Percentiles rank a stretch among this genome's conserved stretches.
phyloP scores from a whole-genome alignment of 345 rosid genomes.

The Barbarea vulgaris region DNA sequence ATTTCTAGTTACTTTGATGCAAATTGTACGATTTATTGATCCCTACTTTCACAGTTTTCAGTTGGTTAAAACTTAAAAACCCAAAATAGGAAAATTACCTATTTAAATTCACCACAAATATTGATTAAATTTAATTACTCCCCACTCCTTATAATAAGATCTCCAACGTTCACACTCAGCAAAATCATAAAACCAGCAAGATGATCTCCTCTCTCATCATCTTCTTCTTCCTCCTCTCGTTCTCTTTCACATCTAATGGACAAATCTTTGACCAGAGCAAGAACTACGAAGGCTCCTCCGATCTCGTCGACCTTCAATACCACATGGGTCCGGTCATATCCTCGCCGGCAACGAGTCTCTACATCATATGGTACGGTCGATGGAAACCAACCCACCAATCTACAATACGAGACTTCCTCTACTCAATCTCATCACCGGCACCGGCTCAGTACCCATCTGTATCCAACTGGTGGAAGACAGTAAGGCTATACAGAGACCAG shows the following conservation, averaged over 20 bases:
- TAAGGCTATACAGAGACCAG: slow-evolving; percentile 80
- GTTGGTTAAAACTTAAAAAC: neutral
- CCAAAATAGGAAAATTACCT: neutral
- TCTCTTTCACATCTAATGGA: slow-evolving; percentile 21
- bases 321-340: slow-evolving; percentile 96
- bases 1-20: slow-evolving; percentile 1
- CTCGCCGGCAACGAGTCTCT: slow-evolving; percentile 63
- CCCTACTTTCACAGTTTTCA: neutral
- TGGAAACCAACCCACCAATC: slow-evolving; percentile 76
- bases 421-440: slow-evolving; percentile 62
- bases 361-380: slow-evolving; percentile 89
- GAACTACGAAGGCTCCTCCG: slow-evolving; percentile 95
- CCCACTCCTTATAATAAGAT: slow-evolving; percentile 7
- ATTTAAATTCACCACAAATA: neutral
- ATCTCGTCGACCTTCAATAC: slow-evolving; percentile 73
- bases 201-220: slow-evolving; percentile 28
- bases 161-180: slow-evolving; percentile 8
- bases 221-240: slow-evolving; percentile 9
- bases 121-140: neutral
- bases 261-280: slow-evolving; percentile 54
- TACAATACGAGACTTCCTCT: slow-evolving; percentile 80
- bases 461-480: slow-evolving; percentile 93
- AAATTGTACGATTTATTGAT: neutral
- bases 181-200: slow-evolving; percentile 14
- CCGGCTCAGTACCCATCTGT: slow-evolving; percentile 63